Evolutionary conservation across 768 basidiomycete species (phyloP).

Genomic region (Boletus rubescentipes): DNA sequence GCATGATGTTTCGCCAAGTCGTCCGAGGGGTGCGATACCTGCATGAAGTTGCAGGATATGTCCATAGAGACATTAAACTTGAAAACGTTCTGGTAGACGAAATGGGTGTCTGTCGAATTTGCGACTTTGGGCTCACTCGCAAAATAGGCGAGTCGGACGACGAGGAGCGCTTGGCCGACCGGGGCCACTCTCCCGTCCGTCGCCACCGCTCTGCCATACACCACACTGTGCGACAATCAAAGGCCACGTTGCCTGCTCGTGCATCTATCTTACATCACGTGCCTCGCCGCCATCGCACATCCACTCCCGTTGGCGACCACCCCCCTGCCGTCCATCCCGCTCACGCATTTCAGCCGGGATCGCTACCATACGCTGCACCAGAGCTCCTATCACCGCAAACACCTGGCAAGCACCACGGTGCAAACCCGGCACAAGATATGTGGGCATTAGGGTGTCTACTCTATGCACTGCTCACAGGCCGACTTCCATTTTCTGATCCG

Average conservation of each 20-base stretch:
- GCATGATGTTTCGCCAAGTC: constrained; percentile 85
- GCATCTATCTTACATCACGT: constrained; percentile 26
- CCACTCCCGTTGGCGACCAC: constrained; percentile 40
- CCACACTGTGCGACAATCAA: constrained; percentile 27
- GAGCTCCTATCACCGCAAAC: constrained; percentile 73
- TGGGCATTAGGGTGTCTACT: constrained; percentile 95
- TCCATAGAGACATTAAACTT: constrained; percentile 95
- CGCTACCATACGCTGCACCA: constrained; percentile 87
- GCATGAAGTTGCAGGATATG: constrained; percentile 71
- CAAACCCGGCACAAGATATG: constrained; percentile 81
- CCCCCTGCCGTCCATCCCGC: constrained; percentile 31
- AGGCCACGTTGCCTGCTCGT: constrained; percentile 16
- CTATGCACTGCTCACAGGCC: constrained; percentile 79
- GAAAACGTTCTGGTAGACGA: constrained; percentile 96
- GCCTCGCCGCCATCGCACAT: constrained; percentile 51
- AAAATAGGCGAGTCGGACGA: constrained; percentile 54
- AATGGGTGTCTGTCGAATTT: constrained; percentile 80
- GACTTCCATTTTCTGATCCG: constrained; percentile 83
- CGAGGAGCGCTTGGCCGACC: constrained; percentile 27
- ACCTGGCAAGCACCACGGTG: constrained; percentile 32
- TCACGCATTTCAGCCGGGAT: constrained; percentile 68
- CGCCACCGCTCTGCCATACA: constrained; percentile 31
- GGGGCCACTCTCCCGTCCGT: constrained; percentile 5
- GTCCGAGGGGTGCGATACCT: constrained; percentile 81
- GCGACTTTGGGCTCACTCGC: constrained; percentile 82